A percentile compares a stretch with the other conserved stretches of the same genome.
Conservation (phyloP, 257 asterid genomes). For the Lavandula angustifolia region DNA sequence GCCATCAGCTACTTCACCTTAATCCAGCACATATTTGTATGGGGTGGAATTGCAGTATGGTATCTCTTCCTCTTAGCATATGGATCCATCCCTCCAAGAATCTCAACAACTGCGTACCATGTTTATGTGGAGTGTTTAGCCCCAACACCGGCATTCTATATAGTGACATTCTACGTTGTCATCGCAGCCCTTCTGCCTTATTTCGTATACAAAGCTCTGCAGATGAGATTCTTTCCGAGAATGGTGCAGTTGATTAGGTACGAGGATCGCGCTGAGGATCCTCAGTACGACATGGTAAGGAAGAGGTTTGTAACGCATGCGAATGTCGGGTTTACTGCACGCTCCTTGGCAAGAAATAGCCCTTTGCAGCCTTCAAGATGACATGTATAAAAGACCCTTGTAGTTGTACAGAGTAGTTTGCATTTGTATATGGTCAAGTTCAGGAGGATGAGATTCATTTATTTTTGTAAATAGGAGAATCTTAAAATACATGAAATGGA, state of each 20-base stretch:
- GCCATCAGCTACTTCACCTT: conserved; percentile 67
- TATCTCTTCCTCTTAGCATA: conserved; percentile 55
- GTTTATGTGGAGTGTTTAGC: conserved; percentile 65
- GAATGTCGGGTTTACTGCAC: conserved; percentile 89
- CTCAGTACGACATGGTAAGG: conserved; percentile 62
- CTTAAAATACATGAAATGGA: too few species aligned
- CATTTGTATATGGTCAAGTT: conserved; percentile 33
- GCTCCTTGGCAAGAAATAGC: conserved; percentile 72
- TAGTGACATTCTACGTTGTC: conserved; percentile 47
- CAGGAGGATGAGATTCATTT: conserved; percentile 24
- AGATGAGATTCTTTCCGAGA: conserved; percentile 66
- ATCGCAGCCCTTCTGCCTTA: conserved; percentile 62
- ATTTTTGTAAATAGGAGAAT: conserved; percentile 21
- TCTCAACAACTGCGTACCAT: conserved; percentile 56
- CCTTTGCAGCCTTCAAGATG: conserved; percentile 39
- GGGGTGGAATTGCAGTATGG: conserved; percentile 75
- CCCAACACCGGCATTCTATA: conserved; percentile 55
- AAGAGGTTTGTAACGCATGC: conserved; percentile 72
- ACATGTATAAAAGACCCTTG: too few species aligned
- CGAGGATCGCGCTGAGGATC: conserved; percentile 70
- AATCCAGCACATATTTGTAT: conserved; percentile 64
- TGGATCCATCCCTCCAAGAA: conserved; percentile 50
- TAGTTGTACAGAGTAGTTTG: too few species aligned
- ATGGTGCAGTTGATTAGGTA: conserved; percentile 88
- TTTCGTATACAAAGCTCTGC: conserved; percentile 51